phyloP scores from a whole-genome alignment of 371 early-diverging fungal genomes.

The Syncephalastrum racemosum region DNA sequence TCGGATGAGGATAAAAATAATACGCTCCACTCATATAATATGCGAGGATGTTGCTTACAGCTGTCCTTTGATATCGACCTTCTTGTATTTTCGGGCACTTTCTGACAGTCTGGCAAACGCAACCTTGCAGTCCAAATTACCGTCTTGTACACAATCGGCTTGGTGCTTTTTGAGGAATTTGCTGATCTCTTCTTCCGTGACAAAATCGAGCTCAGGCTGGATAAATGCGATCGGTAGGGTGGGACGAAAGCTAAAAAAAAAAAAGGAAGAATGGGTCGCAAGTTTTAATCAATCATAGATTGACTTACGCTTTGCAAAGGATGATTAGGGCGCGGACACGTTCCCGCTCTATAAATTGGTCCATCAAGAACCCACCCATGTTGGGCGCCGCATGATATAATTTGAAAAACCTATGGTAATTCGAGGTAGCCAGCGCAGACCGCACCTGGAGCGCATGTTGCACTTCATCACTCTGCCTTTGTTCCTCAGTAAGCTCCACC shows the following conservation, averaged over 20 bases:
- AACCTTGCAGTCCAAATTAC: conserved; percentile 51
- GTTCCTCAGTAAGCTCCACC: conserved; percentile 60
- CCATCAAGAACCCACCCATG: conserved; percentile 86
- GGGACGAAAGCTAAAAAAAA: conserved; percentile 28
- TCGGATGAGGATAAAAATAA: too few species aligned
- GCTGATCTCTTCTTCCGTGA: conserved; percentile 27
- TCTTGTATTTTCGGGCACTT: conserved; percentile 61
- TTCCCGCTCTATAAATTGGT: conserved; percentile 87
- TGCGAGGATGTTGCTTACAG: conserved; percentile 15
- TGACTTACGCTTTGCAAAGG: conserved; percentile 74
- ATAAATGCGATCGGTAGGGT: conserved; percentile 43
- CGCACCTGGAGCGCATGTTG: conserved; percentile 85
- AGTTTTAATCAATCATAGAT: neutral
- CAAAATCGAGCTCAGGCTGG: conserved; percentile 54
- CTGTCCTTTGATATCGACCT: conserved; percentile 74
- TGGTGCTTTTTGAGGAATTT: conserved; percentile 50
- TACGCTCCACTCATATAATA: too few species aligned
- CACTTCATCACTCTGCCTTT: conserved; percentile 62
- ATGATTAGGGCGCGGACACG: conserved; percentile 70
- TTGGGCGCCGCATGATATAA: conserved; percentile 80
- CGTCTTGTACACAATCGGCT: conserved; percentile 15
- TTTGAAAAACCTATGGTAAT: conserved; percentile 82
- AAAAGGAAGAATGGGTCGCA: neutral
- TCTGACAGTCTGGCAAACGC: conserved; percentile 52
- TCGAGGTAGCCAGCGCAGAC: conserved; percentile 70